phyloP scores from a whole-genome alignment of 306 rosid species.

The Senna siamea region DNA sequence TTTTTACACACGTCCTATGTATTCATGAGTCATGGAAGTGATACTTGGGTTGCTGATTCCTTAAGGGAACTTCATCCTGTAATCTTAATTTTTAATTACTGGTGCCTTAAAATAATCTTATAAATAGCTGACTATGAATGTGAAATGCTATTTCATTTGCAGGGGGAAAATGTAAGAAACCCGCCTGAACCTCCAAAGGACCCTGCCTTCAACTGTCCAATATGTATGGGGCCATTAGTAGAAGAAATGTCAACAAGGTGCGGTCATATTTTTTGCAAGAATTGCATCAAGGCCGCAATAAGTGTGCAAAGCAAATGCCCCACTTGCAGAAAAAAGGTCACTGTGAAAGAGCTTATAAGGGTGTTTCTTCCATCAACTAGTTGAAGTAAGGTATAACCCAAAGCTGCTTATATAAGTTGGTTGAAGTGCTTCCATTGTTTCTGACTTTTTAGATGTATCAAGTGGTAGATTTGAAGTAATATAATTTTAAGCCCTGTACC shows the following conservation, averaged over 20 bases:
- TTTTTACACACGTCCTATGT: not conserved
- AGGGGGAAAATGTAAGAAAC: not conserved
- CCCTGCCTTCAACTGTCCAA: constrained; percentile 24
- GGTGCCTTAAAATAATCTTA: not conserved
- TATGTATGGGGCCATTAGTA: constrained; percentile 9
- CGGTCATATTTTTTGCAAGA: constrained; percentile 26
- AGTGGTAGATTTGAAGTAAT: not conserved
- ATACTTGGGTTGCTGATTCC: not conserved
- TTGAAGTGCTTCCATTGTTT: not conserved
- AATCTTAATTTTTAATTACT: too few relatives aligned
- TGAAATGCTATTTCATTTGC: not conserved
- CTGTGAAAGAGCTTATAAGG: constrained; percentile 26
- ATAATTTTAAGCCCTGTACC: too few relatives aligned
- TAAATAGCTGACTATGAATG: not conserved
- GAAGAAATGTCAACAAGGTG: constrained; percentile 26
- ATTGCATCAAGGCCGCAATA: constrained; percentile 19
- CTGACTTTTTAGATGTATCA: constrained; percentile 1
- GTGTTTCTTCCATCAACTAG: constrained; percentile 18
- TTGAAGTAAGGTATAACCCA: not conserved
- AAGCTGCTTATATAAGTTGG: not conserved
- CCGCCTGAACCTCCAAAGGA: constrained; percentile 10
- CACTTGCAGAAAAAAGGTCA: constrained; percentile 20
- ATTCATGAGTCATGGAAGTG: not conserved
- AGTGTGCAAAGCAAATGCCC: constrained; percentile 16
- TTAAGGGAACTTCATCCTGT: not conserved